A percentile compares a stretch with the other conserved stretches of the same genome.
These are phyloP conservation scores for Backusella australiensis DNA, from an alignment of 192 early-diverging fungal genomes.

Conservation along the genomic window DNA sequence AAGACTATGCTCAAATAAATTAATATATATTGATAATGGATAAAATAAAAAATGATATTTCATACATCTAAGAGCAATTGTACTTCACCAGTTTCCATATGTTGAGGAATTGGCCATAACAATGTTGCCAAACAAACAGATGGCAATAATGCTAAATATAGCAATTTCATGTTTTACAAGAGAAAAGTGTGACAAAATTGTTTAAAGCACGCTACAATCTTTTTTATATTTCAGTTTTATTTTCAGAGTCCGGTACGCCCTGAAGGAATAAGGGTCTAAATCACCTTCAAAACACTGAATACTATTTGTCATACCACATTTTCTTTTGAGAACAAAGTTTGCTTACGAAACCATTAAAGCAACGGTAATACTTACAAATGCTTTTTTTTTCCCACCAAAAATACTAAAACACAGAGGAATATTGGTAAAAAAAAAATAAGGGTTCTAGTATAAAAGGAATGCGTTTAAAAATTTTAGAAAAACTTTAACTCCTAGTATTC, in stretches of 20 bases:
- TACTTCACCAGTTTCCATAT: conserved; percentile 9
- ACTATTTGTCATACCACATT: neutral
- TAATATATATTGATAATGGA: neutral
- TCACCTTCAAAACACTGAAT: neutral
- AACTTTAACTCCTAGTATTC: neutral
- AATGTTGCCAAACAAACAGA: conserved; percentile 4
- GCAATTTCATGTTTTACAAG: conserved; percentile 1
- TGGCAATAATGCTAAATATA: conserved; percentile 2
- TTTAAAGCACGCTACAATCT: neutral
- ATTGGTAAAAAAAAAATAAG: neutral
- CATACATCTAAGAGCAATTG: conserved; percentile 14
- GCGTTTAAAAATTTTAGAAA: neutral
- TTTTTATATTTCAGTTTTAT: neutral
- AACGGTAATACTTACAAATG: neutral
- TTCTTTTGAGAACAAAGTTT: conserved; percentile 1
- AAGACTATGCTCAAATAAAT: conserved; percentile 5
- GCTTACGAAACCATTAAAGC: neutral
- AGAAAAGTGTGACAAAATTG: neutral
- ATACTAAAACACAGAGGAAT: neutral
- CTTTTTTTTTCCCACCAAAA: neutral
- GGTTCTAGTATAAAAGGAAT: neutral
- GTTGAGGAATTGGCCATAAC: conserved; percentile 28
- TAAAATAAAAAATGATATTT: neutral
- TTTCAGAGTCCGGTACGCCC: neutral
- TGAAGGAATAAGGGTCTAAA: conserved; percentile 1